Base-by-base conservation (phyloP, 768 basidiomycete genomes). In the Candolleomyces aberdarensis region DNA sequence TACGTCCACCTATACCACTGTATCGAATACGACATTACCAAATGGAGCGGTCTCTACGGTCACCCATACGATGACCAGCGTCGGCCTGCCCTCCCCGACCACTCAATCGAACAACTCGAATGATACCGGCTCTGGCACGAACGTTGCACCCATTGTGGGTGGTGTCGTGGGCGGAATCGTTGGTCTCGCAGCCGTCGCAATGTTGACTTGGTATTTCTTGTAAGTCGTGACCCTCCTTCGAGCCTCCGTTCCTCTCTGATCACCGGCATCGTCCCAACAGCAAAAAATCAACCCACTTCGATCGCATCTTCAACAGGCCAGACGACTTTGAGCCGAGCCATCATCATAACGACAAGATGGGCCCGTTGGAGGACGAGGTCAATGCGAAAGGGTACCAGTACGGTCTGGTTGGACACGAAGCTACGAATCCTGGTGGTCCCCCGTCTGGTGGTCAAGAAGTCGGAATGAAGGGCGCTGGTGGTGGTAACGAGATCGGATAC, bases 151-250 rank as follows among this genome's bases (percentile, higher is more conserved):
- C n/a, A 62, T 64, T 36, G 63, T 47, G 43, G 63, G 60, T 5
- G 60, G 63, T 22, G 47, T 44, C 10, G 49, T 64, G 20, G 63
- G 63, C 9, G 63, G 60, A 44, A 7, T 59, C 41, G 57, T 59
- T 31, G 61, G 60, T 20, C 47, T 62, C 10, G 3, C 50, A 4
- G 55, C 57, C 40, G 47, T 62, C 29, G 63, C 41, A 11, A 46
- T 59, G 26, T 5, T 56, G 10, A 41, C 32, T 1, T 64, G 47
- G 52, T 59, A 44, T 44, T 60, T 59, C 48, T 13, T 55, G 52
- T 53, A 56, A 53, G 64, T 47, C 9, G 5, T 31, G 44, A 53
- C 14, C 14, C 9, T 11, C 31, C 29, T 41, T 26, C 39, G 47
- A 29, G 19, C 15, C 26, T 19, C 22, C 31, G 22, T 36, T 20